Evolutionary conservation across 768 basidiomycete genomes (phyloP).

Genomic region (Tylopilus plumbeoviolaceoides): DNA sequence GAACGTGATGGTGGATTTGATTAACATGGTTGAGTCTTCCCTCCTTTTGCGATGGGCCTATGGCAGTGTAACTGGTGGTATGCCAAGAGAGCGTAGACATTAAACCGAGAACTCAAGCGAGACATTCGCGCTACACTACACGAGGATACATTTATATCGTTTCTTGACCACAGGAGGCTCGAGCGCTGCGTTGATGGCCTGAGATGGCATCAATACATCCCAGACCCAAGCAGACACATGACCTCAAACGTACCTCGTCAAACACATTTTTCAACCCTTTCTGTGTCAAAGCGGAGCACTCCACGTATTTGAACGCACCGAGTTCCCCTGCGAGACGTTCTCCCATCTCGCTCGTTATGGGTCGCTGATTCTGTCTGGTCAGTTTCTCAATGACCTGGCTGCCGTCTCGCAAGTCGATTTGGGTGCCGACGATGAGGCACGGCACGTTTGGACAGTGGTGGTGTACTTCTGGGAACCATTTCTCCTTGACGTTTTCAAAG

Average conservation of each 20-base stretch:
- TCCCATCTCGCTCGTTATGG: slow-evolving; percentile 82
- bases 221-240: neutral
- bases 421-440: slow-evolving; percentile 98
- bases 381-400: slow-evolving; percentile 91
- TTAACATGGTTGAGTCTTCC: too few species aligned
- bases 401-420: slow-evolving; percentile 96
- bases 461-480: slow-evolving; percentile 99
- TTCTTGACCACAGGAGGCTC: slow-evolving; percentile 93
- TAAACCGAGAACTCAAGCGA: too few species aligned
- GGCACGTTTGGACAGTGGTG: slow-evolving; percentile 99
- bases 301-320: slow-evolving; percentile 98
- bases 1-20: too few species aligned
- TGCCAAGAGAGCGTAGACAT: too few species aligned
- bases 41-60: too few species aligned
- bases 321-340: slow-evolving; percentile 93
- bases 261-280: slow-evolving; percentile 99
- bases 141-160: slow-evolving; percentile 76
- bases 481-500: slow-evolving; percentile 99
- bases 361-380: slow-evolving; percentile 92
- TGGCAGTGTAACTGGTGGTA: too few species aligned
- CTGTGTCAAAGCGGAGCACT: slow-evolving; percentile 98
- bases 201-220: slow-evolving; percentile 5
- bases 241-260: slow-evolving; percentile 75
- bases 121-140: slow-evolving; percentile 45
- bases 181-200: slow-evolving; percentile 96